These are phyloP conservation scores for Aphanomyces stellatus DNA, from an alignment of 352 stramenopile species.

Conservation along the genomic window DNA sequence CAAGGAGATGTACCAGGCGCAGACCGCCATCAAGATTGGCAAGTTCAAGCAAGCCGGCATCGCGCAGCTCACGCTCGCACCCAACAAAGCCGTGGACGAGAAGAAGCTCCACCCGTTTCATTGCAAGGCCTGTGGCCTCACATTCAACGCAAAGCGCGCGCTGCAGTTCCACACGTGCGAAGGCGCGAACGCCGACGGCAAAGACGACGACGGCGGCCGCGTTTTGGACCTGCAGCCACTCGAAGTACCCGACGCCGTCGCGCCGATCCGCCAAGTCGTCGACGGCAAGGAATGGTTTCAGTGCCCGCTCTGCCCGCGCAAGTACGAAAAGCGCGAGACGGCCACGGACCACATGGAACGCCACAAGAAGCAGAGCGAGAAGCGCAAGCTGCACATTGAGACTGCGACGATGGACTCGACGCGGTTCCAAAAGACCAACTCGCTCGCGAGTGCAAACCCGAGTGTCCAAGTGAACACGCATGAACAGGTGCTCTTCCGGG, in stretches of 20 bases:
- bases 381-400: slow-evolving; percentile 80
- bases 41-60: slow-evolving; percentile 43
- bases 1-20: slow-evolving; percentile 80
- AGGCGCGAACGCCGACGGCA: slow-evolving; percentile 32
- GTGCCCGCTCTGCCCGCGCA: slow-evolving; percentile 63
- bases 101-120: slow-evolving; percentile 83
- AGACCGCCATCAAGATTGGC: slow-evolving; percentile 65
- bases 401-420: slow-evolving; percentile 73
- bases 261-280: slow-evolving; percentile 63
- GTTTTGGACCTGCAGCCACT: slow-evolving; percentile 43
- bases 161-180: slow-evolving; percentile 84
- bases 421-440: slow-evolving; percentile 62
- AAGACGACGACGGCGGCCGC: neutral
- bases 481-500: slow-evolving; percentile 77
- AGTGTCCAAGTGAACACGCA: slow-evolving; percentile 84
- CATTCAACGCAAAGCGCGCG: slow-evolving; percentile 74
- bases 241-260: slow-evolving; percentile 49
- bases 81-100: slow-evolving; percentile 78
- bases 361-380: slow-evolving; percentile 80
- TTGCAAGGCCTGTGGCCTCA: slow-evolving; percentile 71
- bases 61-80: slow-evolving; percentile 34
- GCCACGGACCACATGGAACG: slow-evolving; percentile 71
- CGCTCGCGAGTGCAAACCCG: slow-evolving; percentile 75
- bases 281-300: slow-evolving; percentile 83
- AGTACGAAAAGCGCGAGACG: slow-evolving; percentile 71